A percentile compares a stretch with the other conserved stretches of the same genome.
Conservation (phyloP, 306 rosid genomes). For the Crataegus laevigata region DNA sequence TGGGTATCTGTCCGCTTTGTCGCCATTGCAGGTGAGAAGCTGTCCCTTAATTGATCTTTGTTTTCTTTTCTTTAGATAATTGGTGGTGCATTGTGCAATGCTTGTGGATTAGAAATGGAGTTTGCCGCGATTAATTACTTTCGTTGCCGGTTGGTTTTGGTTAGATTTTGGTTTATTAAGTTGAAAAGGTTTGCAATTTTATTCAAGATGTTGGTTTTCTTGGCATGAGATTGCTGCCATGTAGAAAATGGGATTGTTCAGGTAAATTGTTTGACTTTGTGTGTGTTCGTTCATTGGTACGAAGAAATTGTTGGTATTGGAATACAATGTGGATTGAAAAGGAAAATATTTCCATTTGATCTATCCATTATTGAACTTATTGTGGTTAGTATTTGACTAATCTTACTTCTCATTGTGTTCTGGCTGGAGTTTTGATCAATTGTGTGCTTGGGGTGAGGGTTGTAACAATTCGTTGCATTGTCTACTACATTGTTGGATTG, state of each 20-base stretch:
- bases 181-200: not conserved
- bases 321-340: not conserved
- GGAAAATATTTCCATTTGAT: not conserved
- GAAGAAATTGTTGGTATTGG: not conserved
- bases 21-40: constrained; percentile 86
- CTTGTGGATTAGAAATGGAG: not conserved
- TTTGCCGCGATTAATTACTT: not conserved
- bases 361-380: not conserved
- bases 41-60: not conserved
- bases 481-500: not conserved
- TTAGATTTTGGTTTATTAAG: not conserved
- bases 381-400: not conserved
- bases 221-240: not conserved
- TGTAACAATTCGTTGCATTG: not conserved
- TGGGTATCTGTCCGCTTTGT: constrained; percentile 92
- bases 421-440: not conserved
- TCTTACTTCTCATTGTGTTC: not conserved
- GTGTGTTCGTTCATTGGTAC: not conserved
- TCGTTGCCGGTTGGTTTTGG: not conserved
- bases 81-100: not conserved
- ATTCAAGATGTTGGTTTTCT: not conserved
- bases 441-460: not conserved
- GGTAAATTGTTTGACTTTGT: not conserved
- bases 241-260: not conserved
- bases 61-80: not conserved